Base-by-base conservation (phyloP, 75 land plant species). In the Azolla pinnata region DNA sequence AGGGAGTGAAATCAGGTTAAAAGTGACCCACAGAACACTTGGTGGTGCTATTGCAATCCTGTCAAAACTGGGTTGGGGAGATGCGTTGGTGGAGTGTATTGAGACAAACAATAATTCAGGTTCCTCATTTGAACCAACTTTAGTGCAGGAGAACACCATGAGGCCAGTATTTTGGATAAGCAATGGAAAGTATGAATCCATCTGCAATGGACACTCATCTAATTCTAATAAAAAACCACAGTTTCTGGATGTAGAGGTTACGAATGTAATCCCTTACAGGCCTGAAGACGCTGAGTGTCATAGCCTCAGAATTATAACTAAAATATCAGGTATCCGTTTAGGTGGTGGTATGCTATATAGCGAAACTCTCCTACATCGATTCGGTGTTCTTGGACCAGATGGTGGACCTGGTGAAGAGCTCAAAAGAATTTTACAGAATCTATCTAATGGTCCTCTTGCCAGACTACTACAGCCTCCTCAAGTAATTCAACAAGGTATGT, bases 331-430 rank as follows among this genome's bases (percentile, higher is more conserved):
- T 48, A 70, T 95, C 7, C 80, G 90, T 19, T 78, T 95, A 51
- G 96, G 99, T 47, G 99, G 99, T 61, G 99, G 96, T 54, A 95
- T 95, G 84, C 79, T 71, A 25, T 95, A 89, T 63, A 69, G 84
- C 59, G 99, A 95, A 77, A 65, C 88, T 17, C 71, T 95, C 35
- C 78, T 95, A 64, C 96, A 95, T 67, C 79, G 90, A 2, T 95
- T 95, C 79, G 99, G 96, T 61, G 78, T 95, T 9, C 76, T 95
- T 57, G 90, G 85, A 54, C 81, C 83, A 21, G 96, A 89, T 80
- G 99, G 99, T 63, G 90, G 85, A 29, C 99, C 99, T 33, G 87
- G 96, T n/a, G 75, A 83, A 57, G 91, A 76, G 5, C 71, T 89
- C 0, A 71, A 81, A 44, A 85, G 74, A 66, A 85, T 95, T 16